Evolutionary conservation across 23 red algal genomes (phyloP).

Genomic region (Gracilaria gracilis): DNA sequence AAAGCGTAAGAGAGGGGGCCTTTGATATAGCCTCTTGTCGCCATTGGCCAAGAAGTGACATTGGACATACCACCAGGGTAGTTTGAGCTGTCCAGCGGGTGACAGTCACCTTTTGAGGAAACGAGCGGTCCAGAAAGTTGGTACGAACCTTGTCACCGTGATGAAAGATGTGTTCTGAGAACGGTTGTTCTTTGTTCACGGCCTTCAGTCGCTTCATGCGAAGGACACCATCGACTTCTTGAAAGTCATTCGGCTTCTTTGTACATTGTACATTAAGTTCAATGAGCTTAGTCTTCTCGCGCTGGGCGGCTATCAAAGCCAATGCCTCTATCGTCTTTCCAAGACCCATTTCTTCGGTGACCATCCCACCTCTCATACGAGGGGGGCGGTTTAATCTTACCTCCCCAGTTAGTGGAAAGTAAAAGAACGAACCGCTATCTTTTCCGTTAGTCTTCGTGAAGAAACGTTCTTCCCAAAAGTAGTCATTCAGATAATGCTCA

Average conservation of each 20-base stretch:
- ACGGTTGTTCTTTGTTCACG: conserved; percentile 40
- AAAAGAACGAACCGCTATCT: conserved; percentile 25
- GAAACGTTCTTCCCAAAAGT: conserved; percentile 65
- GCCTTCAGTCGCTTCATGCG: conserved; percentile 29
- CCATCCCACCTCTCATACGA: conserved; percentile 56
- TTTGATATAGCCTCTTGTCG: conserved; percentile 41
- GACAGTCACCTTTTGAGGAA: conserved; percentile 42
- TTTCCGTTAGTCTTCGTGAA: conserved; percentile 39
- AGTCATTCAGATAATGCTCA: conserved; percentile 47
- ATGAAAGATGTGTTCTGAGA: conserved; percentile 28
- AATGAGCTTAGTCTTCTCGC: neutral
- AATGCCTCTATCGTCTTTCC: conserved; percentile 67
- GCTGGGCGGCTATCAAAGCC: conserved; percentile 71
- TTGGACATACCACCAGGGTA: conserved; percentile 50
- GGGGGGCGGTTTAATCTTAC: conserved; percentile 52
- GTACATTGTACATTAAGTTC: conserved; percentile 34
- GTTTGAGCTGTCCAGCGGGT: conserved; percentile 55
- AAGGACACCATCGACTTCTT: conserved; percentile 21
- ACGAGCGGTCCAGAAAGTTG: conserved; percentile 23
- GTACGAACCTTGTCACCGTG: conserved; percentile 45
- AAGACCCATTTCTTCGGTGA: conserved; percentile 71
- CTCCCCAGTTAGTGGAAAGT: conserved; percentile 66
- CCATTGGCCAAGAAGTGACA: conserved; percentile 64
- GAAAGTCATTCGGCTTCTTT: conserved; percentile 49
- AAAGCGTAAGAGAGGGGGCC: conserved; percentile 47